Conservation (phyloP, 2,329 filamentous ascomycete genomes). For the Calonectria montana region DNA sequence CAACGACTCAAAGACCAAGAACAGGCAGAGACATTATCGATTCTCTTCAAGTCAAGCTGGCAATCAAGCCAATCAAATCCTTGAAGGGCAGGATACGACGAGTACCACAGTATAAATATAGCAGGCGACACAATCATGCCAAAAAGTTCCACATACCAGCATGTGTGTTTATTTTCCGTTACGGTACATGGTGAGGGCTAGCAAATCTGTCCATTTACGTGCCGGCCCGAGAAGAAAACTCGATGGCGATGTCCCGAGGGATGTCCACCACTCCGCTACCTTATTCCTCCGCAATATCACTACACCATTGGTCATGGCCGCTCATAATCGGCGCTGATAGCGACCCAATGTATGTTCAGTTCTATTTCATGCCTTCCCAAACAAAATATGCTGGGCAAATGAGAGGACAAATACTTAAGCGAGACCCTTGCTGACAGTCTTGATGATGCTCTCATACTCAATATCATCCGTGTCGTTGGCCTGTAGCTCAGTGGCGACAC, state of each 20-base stretch:
- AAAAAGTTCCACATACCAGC: constrained; percentile 44
- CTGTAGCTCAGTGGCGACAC: constrained; percentile 81
- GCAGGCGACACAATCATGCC: constrained; percentile 30
- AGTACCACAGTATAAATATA: constrained; percentile 29
- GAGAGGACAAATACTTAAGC: constrained; percentile 52
- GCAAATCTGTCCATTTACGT: constrained; percentile 44
- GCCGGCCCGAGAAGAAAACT: constrained; percentile 40
- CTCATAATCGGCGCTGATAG: constrained; percentile 39
- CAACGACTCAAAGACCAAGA: constrained; percentile 81
- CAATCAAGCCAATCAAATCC: constrained; percentile 56
- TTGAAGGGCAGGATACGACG: constrained; percentile 25
- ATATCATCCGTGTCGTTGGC: constrained; percentile 88
- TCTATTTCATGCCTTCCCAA: constrained; percentile 36
- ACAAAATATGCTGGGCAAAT: constrained; percentile 29
- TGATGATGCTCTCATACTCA: constrained; percentile 78
- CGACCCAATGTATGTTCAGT: constrained; percentile 43
- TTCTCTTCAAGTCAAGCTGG: constrained; percentile 79
- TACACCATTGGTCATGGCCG: constrained; percentile 41
- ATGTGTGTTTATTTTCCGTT: constrained; percentile 44
- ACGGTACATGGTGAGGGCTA: constrained; percentile 45
- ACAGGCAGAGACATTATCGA: constrained; percentile 71
- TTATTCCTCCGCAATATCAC: constrained; percentile 38
- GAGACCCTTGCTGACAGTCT: constrained; percentile 72
- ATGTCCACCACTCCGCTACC: constrained; percentile 29
- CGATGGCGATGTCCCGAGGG: constrained; percentile 30